Evolutionary conservation across 1,284 basidiomycete genomes (phyloP).

Genomic region (Mycena citricolor): DNA sequence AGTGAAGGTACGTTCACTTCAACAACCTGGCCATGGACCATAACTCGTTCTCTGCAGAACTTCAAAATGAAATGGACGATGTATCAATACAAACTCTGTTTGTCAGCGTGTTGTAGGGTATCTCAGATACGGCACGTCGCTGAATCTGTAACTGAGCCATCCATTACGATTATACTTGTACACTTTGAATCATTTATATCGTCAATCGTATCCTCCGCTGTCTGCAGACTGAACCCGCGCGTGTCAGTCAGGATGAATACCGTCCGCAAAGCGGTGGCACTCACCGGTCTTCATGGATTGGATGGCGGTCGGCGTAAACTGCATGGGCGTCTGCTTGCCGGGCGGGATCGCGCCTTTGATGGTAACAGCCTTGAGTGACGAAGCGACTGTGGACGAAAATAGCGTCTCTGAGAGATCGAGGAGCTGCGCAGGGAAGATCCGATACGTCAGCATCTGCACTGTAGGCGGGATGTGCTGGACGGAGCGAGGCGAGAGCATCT

Average conservation of each 20-base stretch:
- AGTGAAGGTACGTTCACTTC: background rate
- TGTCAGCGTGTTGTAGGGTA: no score
- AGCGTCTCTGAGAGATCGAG: conserved; percentile 10
- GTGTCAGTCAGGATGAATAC: background rate
- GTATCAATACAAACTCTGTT: no score
- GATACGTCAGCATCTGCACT: conserved; percentile 11
- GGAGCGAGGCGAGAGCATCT: conserved; percentile 5
- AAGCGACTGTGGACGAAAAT: background rate
- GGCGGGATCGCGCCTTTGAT: conserved; percentile 9
- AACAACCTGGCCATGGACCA: no score
- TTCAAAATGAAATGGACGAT: no score
- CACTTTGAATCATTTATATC: no score
- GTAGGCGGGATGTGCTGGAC: conserved; percentile 1
- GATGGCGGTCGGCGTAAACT: conserved; percentile 10
- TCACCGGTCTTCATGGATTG: conserved; percentile 3
- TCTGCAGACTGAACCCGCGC: conserved; percentile 5
- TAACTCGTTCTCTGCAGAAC: no score
- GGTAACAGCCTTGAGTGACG: background rate
- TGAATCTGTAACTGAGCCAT: no score
- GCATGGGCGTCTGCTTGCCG: conserved; percentile 1
- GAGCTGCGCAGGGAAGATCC: conserved; percentile 11
- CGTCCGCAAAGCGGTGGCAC: background rate
- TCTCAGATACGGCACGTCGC: no score
- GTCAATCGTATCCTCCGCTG: conserved; percentile 13
- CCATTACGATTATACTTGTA: no score